Percentiles rank a stretch among this genome's conserved stretches.
phyloP scores from a whole-genome alignment of 1,139 yeast species.

The Suhomyces bribrorum region DNA sequence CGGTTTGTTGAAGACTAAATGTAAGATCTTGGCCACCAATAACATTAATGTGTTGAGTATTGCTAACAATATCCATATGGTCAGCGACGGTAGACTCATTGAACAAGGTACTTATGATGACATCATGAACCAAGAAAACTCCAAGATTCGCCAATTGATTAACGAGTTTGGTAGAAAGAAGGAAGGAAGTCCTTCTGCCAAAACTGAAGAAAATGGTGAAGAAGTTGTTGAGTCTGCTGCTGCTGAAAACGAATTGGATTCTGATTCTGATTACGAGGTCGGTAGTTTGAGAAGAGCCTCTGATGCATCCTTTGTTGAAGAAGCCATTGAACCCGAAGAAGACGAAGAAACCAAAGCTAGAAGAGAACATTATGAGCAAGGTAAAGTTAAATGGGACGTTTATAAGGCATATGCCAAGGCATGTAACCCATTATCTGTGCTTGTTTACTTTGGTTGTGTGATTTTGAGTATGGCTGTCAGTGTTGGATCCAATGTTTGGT shows the following conservation, averaged over 20 bases:
- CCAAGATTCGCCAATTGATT: constrained; percentile 63
- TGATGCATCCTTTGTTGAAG: constrained; percentile 51
- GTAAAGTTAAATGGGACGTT: constrained; percentile 89
- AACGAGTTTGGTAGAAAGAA: constrained; percentile 71
- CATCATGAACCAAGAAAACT: constrained; percentile 52
- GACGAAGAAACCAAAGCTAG: constrained; percentile 47
- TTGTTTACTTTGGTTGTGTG: constrained; percentile 53
- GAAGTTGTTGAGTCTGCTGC: constrained; percentile 10
- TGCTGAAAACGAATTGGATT: constrained; percentile 11
- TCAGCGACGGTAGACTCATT: constrained; percentile 72
- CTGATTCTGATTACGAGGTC: constrained; percentile 27
- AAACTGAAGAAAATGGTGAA: constrained; percentile 13
- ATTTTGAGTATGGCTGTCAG: constrained; percentile 60
- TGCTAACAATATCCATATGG: constrained; percentile 73
- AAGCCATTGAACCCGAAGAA: constrained; percentile 44
- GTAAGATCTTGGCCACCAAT: constrained; percentile 85
- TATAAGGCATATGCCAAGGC: constrained; percentile 84
- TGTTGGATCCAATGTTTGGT: constrained; percentile 71
- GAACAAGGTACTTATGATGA: constrained; percentile 76
- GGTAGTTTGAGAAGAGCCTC: constrained; percentile 71
- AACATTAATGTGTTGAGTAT: constrained; percentile 79
- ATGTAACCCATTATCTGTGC: constrained; percentile 74
- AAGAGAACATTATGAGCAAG: constrained; percentile 86
- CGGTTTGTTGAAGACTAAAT: constrained; percentile 75
- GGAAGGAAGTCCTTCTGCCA: constrained; percentile 20